Conservation (phyloP, 192 early-diverging fungal species). For the Coemansia sp. region DNA sequence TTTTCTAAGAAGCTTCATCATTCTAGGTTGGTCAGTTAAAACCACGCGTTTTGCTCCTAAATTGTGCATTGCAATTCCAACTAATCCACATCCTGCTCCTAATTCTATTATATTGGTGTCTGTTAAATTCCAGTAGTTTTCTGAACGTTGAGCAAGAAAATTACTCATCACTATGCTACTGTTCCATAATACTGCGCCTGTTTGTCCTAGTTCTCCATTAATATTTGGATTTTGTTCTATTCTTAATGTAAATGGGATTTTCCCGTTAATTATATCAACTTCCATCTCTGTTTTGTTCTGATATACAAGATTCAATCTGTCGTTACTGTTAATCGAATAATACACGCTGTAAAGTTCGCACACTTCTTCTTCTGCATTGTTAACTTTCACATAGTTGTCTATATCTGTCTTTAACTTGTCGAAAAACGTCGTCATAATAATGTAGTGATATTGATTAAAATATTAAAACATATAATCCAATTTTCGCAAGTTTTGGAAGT, state of each 20-base stretch:
- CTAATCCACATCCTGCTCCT: conserved; percentile 47
- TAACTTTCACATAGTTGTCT: conserved; percentile 8
- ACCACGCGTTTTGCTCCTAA: conserved; percentile 32
- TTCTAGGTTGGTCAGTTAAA: conserved; percentile 42
- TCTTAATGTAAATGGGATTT: conserved; percentile 16
- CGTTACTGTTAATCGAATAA: conserved; percentile 19
- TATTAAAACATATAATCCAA: no score
- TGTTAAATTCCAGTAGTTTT: conserved; percentile 13
- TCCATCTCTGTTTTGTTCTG: conserved; percentile 24
- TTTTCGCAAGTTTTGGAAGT: no score
- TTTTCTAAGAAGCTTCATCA: conserved; percentile 26
- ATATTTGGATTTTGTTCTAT: conserved; percentile 48
- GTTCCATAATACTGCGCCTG: conserved; percentile 49
- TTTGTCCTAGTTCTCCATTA: conserved; percentile 44
- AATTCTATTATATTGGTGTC: conserved; percentile 27
- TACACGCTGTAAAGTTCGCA: conserved; percentile 51
- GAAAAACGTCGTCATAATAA: conserved; percentile 9
- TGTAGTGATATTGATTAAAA: neutral
- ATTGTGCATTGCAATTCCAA: conserved; percentile 33
- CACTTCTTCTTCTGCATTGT: conserved; percentile 40
- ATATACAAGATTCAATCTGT: conserved; percentile 22
- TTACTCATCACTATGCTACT: conserved; percentile 45
- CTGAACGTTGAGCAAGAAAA: conserved; percentile 17
- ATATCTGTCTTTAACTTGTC: conserved; percentile 10
- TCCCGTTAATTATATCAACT: conserved; percentile 26